A percentile compares a stretch with the other conserved stretches of the same genome.
phyloP scores from a whole-genome alignment of 2,329 filamentous ascomycete genomes.

The Botrytis galanthina region DNA sequence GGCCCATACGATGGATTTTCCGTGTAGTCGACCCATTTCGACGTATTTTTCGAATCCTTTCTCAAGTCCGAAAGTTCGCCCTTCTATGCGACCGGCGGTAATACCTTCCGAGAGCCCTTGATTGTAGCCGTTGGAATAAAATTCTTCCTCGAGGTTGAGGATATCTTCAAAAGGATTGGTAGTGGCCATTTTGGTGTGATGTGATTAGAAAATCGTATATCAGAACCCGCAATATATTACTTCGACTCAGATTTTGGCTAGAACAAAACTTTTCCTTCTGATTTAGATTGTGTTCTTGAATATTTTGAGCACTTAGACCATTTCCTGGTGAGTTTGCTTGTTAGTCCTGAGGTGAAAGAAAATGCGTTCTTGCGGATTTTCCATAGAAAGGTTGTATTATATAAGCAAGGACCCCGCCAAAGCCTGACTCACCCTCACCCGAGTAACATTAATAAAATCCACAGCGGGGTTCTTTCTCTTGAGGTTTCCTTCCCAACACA shows the following conservation, averaged over 20 bases:
- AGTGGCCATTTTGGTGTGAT: slow-evolving; percentile 27
- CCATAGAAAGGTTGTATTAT: background rate
- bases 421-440: slow-evolving; percentile 16
- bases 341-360: background rate
- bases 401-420: slow-evolving; percentile 18
- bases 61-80: slow-evolving; percentile 84
- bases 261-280: slow-evolving; percentile 7
- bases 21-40: slow-evolving; percentile 74
- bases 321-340: background rate
- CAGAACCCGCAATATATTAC: background rate
- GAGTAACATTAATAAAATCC: slow-evolving; percentile 16
- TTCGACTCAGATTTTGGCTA: background rate
- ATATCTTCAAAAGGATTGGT: slow-evolving; percentile 41
- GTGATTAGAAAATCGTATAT: background rate
- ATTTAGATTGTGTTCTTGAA: background rate
- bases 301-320: background rate
- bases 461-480: slow-evolving; percentile 16
- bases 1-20: slow-evolving; percentile 79
- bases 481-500: background rate
- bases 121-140: slow-evolving; percentile 79
- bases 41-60: slow-evolving; percentile 93
- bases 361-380: background rate
- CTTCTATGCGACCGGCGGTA: slow-evolving; percentile 78
- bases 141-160: slow-evolving; percentile 62
- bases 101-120: slow-evolving; percentile 74